Conservation (phyloP, 306 rosid genomes). For the Cicer pinnatifidum region DNA sequence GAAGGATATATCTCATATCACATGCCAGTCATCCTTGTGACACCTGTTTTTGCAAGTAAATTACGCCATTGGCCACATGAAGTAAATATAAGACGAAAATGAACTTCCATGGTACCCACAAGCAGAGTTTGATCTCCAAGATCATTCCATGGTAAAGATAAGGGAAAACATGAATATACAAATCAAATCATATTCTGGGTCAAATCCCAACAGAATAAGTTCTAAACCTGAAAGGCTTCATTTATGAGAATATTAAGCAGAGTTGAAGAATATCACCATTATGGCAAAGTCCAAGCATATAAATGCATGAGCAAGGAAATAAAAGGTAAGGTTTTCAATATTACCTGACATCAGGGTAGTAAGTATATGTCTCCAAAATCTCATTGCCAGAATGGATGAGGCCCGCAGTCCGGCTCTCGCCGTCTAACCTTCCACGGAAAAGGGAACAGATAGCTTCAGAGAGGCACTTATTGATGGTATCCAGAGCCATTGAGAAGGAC, state of each 20-base stretch:
- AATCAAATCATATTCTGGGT: slow-evolving; percentile 14
- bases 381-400: slow-evolving; percentile 94
- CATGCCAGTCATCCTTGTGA: slow-evolving; percentile 10
- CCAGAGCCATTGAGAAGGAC: slow-evolving; percentile 91
- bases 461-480: slow-evolving; percentile 91
- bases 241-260: slow-evolving; percentile 17
- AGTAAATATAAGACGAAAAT: not conserved
- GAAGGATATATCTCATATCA: slow-evolving; percentile 27
- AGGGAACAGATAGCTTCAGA: slow-evolving; percentile 91
- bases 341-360: slow-evolving; percentile 81
- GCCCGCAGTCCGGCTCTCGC: slow-evolving; percentile 88
- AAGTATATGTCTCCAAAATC: slow-evolving; percentile 76
- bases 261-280: slow-evolving; percentile 16
- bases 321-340: slow-evolving; percentile 30
- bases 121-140: slow-evolving; percentile 18
- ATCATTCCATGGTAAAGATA: slow-evolving; percentile 27
- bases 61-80: not conserved
- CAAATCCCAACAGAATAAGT: slow-evolving; percentile 29
- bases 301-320: slow-evolving; percentile 15
- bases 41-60: slow-evolving; percentile 2
- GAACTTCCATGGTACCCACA: slow-evolving; percentile 25
- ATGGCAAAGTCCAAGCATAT: slow-evolving; percentile 27
- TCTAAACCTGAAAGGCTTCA: slow-evolving; percentile 29
- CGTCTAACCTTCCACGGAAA: slow-evolving; percentile 93
- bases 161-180: not conserved